phyloP scores from a whole-genome alignment of 768 basidiomycete genomes.

The Amanita polypyramis region DNA sequence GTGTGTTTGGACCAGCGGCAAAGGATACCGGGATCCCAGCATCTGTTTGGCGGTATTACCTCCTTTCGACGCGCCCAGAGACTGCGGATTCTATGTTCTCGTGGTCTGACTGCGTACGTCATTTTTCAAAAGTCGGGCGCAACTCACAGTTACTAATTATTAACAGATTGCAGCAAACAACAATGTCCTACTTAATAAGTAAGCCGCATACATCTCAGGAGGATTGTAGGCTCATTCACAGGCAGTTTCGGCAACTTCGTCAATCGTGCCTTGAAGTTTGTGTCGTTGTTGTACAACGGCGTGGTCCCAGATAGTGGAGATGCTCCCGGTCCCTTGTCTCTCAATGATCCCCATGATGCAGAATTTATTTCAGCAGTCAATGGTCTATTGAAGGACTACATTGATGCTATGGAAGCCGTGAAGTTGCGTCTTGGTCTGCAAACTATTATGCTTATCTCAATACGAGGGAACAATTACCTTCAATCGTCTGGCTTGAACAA shows the following conservation, averaged over 20 bases:
- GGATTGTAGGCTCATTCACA: background rate
- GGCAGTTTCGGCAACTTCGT: conserved; percentile 93
- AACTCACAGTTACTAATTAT: conserved; percentile 5
- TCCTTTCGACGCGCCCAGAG: conserved; percentile 88
- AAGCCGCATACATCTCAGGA: conserved; percentile 10
- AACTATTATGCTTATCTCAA: conserved; percentile 83
- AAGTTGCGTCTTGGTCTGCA: conserved; percentile 85
- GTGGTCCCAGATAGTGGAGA: conserved; percentile 75
- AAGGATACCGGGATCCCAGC: conserved; percentile 88
- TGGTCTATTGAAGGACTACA: conserved; percentile 65
- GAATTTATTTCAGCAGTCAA: conserved; percentile 81
- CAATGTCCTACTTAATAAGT: conserved; percentile 91
- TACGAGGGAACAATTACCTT: conserved; percentile 87
- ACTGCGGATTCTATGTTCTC: conserved; percentile 93
- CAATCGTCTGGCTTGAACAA: conserved; percentile 89
- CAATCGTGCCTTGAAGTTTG: conserved; percentile 89
- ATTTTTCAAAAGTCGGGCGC: background rate
- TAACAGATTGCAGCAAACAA: conserved; percentile 83
- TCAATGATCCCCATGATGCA: conserved; percentile 53
- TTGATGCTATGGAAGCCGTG: conserved; percentile 82
- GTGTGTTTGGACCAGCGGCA: conserved; percentile 93
- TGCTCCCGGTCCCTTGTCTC: conserved; percentile 55
- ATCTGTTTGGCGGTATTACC: conserved; percentile 95
- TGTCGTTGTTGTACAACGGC: conserved; percentile 73
- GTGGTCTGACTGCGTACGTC: conserved; percentile 84